Evolutionary conservation across 176 grass and related monocot genomes (phyloP).

Genomic region (Oryza nivara): DNA sequence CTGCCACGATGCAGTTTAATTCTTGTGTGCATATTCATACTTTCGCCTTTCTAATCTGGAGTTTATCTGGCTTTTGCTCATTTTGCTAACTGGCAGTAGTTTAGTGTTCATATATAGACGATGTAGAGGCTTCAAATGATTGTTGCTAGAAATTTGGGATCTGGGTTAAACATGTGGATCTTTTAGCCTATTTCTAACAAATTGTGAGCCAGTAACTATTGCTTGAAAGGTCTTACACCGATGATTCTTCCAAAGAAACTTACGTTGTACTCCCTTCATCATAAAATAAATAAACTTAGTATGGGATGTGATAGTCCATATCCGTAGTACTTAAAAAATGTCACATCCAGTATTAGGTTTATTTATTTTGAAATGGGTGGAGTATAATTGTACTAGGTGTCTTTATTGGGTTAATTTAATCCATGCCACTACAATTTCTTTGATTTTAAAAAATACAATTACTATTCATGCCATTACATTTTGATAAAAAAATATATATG

Average conservation of each 20-base stretch:
- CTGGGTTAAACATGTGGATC: slow-evolving; percentile 6
- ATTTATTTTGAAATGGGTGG: too few relatives aligned
- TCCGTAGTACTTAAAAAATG: too few relatives aligned
- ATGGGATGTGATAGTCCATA: too few relatives aligned
- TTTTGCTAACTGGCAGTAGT: slow-evolving; percentile 29
- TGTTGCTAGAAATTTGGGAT: slow-evolving; percentile 27
- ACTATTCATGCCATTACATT: too few relatives aligned
- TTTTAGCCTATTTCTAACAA: not conserved
- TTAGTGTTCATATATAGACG: slow-evolving; percentile 36
- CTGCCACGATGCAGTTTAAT: not conserved
- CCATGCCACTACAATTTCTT: too few relatives aligned
- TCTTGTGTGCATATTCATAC: slow-evolving; percentile 33
- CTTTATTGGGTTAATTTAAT: too few relatives aligned
- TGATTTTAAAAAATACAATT: too few relatives aligned
- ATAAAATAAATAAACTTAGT: too few relatives aligned
- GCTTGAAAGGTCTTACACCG: not conserved
- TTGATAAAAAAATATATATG: too few relatives aligned
- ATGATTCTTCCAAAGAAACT: not conserved
- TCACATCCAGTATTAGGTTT: too few relatives aligned
- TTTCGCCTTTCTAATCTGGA: slow-evolving; percentile 18
- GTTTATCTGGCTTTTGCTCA: not conserved
- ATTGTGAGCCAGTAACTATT: not conserved
- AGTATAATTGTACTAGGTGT: too few relatives aligned
- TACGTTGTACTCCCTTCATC: not conserved
- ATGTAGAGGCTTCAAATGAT: slow-evolving; percentile 1